Conservation (phyloP, 1,284 basidiomycete species). For the Cryptococcus hybrid region DNA sequence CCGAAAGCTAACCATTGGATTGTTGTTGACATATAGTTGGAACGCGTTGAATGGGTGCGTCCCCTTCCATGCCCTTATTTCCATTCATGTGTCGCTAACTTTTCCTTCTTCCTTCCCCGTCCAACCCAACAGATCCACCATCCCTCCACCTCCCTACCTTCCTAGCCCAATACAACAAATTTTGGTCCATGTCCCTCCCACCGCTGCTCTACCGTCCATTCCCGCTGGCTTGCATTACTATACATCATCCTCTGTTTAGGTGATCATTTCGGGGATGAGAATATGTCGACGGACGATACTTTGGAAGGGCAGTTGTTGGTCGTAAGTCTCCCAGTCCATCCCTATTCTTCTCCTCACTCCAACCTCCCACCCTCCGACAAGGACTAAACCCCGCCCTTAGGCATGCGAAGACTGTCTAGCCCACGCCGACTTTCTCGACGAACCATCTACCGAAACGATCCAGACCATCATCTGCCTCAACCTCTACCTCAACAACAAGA, state of each 20-base stretch:
- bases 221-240: conserved; percentile 16
- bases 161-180: conserved; percentile 18
- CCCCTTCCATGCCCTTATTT: too few species aligned
- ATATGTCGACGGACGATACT: conserved; percentile 3
- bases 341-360: too few species aligned
- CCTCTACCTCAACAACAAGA: conserved; percentile 38
- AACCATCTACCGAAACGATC: conserved; percentile 15
- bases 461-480: conserved; percentile 21
- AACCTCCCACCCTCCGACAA: too few species aligned
- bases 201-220: conserved; percentile 11
- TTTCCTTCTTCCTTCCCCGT: neutral
- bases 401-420: conserved; percentile 15
- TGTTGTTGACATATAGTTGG: conserved; percentile 5
- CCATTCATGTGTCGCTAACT: neutral
- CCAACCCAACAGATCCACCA: conserved; percentile 14
- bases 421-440: conserved; percentile 11
- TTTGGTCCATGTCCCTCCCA: conserved; percentile 10
- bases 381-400: neutral
- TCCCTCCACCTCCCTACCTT: conserved; percentile 19
- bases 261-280: conserved; percentile 16
- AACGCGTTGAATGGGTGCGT: conserved; percentile 22
- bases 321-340: conserved; percentile 1
- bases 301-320: conserved; percentile 8
- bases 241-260: conserved; percentile 16
- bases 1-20: too few species aligned